Conservation (phyloP, 768 basidiomycete genomes). For the Psilocybe subaeruginosa region DNA sequence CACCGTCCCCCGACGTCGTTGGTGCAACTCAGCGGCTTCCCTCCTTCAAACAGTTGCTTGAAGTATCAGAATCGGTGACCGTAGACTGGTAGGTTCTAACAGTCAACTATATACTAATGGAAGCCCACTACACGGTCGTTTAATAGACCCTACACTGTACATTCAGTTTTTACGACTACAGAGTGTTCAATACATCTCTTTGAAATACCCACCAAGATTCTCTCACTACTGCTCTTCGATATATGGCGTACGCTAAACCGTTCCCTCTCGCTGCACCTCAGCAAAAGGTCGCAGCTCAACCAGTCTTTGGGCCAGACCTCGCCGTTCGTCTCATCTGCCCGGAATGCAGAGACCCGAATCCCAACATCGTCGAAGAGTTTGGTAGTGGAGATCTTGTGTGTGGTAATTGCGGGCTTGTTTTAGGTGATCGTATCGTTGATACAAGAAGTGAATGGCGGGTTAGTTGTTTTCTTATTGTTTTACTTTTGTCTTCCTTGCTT, state of each 20-base stretch:
- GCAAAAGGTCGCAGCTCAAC: slow-evolving; percentile 54
- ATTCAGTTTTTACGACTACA: slow-evolving; percentile 12
- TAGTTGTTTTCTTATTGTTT: slow-evolving; percentile 38
- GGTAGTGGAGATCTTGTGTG: slow-evolving; percentile 97
- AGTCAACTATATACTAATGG: slow-evolving; percentile 16
- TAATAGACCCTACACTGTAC: slow-evolving; percentile 22
- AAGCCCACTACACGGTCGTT: slow-evolving; percentile 24
- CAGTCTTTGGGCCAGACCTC: slow-evolving; percentile 78
- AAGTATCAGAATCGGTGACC: slow-evolving; percentile 17
- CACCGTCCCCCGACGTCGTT: slow-evolving; percentile 25
- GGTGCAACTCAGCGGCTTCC: slow-evolving; percentile 23
- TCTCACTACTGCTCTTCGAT: slow-evolving; percentile 29
- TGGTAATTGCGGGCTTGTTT: slow-evolving; percentile 88
- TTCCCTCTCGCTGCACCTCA: slow-evolving; percentile 75
- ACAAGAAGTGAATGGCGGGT: slow-evolving; percentile 98
- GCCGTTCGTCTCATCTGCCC: slow-evolving; percentile 92
- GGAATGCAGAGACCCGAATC: slow-evolving; percentile 92
- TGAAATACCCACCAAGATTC: slow-evolving; percentile 23
- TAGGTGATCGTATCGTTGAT: slow-evolving; percentile 96
- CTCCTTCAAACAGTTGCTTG: slow-evolving; percentile 13
- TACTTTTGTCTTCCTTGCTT: slow-evolving; percentile 16
- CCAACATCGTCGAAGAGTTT: slow-evolving; percentile 97
- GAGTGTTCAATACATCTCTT: slow-evolving; percentile 14
- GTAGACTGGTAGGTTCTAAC: slow-evolving; percentile 26
- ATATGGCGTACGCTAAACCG: slow-evolving; percentile 76